Conservation (phyloP, 768 basidiomycete species). For the Tricholoma saponaceum region DNA sequence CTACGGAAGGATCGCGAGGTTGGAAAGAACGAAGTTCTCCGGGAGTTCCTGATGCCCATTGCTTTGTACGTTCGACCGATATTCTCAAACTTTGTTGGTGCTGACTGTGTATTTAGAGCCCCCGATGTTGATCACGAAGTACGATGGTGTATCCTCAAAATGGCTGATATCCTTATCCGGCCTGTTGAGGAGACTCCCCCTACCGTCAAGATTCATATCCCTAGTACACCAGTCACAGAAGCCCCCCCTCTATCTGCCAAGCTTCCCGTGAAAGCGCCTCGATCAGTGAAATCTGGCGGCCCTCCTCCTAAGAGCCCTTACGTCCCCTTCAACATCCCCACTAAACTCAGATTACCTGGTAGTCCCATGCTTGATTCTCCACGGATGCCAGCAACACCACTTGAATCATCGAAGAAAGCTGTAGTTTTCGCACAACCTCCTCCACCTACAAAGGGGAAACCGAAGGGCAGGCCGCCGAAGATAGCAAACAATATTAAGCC, state of each 20-base stretch:
- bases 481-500: slow-evolving; percentile 29
- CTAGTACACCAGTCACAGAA: slow-evolving; percentile 67
- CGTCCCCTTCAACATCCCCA: slow-evolving; percentile 36
- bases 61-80: slow-evolving; percentile 51
- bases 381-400: slow-evolving; percentile 26
- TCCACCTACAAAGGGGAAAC: slow-evolving; percentile 25
- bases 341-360: slow-evolving; percentile 57
- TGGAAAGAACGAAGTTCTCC: slow-evolving; percentile 71
- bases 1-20: slow-evolving; percentile 85
- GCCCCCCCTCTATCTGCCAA: slow-evolving; percentile 54
- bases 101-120: slow-evolving; percentile 39
- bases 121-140: slow-evolving; percentile 83
- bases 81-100: slow-evolving; percentile 20
- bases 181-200: slow-evolving; percentile 82
- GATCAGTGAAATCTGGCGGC: slow-evolving; percentile 33
- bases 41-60: slow-evolving; percentile 79
- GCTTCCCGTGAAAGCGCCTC: slow-evolving; percentile 39
- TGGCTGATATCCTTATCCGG: slow-evolving; percentile 84
- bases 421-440: slow-evolving; percentile 35
- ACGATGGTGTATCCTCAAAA: slow-evolving; percentile 86
- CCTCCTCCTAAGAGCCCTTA: slow-evolving; percentile 37
- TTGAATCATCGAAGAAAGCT: slow-evolving; percentile 28
- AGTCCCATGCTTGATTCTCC: slow-evolving; percentile 26
- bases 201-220: slow-evolving; percentile 81
- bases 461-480: slow-evolving; percentile 22